A percentile compares a stretch with the other conserved stretches of the same genome.
Conservation (phyloP, 192 early-diverging fungal species). For the Backusella psychrophila region DNA sequence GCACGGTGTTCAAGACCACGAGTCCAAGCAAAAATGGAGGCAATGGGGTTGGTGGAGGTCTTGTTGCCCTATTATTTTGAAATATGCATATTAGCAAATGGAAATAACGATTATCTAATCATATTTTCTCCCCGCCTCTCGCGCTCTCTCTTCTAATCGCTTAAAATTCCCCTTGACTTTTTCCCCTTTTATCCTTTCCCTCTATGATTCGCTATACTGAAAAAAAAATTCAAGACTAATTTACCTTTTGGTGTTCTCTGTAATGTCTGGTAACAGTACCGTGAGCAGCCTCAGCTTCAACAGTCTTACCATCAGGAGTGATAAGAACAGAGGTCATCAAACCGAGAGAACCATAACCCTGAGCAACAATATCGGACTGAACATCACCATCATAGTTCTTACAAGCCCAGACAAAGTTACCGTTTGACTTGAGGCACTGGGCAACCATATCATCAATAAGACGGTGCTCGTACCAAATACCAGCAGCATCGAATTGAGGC, state of each 20-base stretch:
- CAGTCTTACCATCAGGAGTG: slow-evolving; percentile 87
- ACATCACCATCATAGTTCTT: slow-evolving; percentile 98
- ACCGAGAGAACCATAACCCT: slow-evolving; percentile 92
- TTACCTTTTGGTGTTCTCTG: slow-evolving; percentile 88
- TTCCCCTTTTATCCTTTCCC: background rate
- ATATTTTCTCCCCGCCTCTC: background rate
- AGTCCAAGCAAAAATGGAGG: slow-evolving; percentile 94
- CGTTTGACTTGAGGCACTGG: slow-evolving; percentile 91
- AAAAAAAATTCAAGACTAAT: background rate
- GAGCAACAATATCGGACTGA: slow-evolving; percentile 92
- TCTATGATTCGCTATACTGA: background rate
- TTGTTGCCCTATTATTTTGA: slow-evolving; percentile 60
- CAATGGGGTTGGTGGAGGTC: slow-evolving; percentile 96
- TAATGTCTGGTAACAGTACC: slow-evolving; percentile 95
- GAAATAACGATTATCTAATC: background rate
- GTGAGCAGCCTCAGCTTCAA: slow-evolving; percentile 96
- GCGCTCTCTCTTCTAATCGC: background rate
- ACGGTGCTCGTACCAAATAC: slow-evolving; percentile 98
- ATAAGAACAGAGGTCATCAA: slow-evolving; percentile 96
- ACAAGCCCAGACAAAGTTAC: slow-evolving; percentile 91
- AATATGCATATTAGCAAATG: background rate
- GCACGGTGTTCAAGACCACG: slow-evolving; percentile 93
- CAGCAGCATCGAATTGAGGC: slow-evolving; percentile 70
- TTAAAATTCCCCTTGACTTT: background rate
- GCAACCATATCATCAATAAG: slow-evolving; percentile 99